Conservation (phyloP, 2,329 filamentous ascomycete genomes). For the Alternaria burnsii region DNA sequence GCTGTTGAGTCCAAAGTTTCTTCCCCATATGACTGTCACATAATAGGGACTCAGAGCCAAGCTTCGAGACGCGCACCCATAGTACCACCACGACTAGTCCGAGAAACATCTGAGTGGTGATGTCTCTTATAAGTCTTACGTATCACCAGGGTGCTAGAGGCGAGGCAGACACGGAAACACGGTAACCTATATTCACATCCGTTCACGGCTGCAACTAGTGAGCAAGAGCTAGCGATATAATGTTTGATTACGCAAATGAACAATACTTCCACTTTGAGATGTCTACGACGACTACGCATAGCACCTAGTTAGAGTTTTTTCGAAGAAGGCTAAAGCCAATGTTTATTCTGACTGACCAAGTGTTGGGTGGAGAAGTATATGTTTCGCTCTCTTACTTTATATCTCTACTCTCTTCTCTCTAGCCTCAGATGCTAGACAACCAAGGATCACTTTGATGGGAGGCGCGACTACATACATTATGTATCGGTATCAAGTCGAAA, state of each 20-base stretch:
- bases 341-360: neutral
- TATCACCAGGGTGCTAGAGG: neutral
- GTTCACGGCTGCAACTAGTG: neutral
- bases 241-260: neutral
- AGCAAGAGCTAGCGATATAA: neutral
- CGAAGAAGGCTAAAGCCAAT: neutral
- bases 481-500: neutral
- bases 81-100: neutral
- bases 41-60: neutral
- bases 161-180: neutral
- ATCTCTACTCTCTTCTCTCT: neutral
- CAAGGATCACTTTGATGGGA: neutral
- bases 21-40: neutral
- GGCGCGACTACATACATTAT: neutral
- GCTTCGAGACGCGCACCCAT: neutral
- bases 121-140: neutral
- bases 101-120: neutral
- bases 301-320: neutral
- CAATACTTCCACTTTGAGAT: neutral
- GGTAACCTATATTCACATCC: neutral
- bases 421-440: neutral
- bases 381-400: neutral
- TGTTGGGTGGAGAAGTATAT: neutral
- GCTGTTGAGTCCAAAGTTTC: neutral
- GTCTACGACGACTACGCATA: neutral